These are phyloP conservation scores for Alternaria brassicicola DNA, from an alignment of 2,329 filamentous ascomycete species.

Conservation along the genomic window DNA sequence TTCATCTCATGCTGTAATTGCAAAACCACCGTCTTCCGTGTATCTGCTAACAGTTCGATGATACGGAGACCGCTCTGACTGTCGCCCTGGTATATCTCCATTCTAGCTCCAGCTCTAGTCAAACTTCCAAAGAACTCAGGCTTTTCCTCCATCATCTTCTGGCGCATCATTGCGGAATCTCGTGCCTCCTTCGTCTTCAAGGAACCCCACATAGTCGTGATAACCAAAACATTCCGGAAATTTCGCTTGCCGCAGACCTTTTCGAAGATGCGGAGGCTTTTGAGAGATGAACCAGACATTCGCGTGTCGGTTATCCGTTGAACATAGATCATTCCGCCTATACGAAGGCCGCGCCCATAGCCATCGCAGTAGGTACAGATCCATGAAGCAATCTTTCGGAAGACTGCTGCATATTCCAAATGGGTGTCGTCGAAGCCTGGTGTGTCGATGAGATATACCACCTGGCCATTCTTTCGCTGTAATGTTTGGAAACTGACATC, in stretches of 20 bases:
- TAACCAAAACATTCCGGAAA: conserved; percentile 51
- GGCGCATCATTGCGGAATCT: conserved; percentile 1
- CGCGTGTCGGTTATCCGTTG: conserved; percentile 54
- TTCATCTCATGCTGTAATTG: not conserved
- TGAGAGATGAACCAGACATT: conserved; percentile 48
- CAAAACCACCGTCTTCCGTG: not conserved
- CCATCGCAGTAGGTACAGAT: conserved; percentile 44
- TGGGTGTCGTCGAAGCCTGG: conserved; percentile 57
- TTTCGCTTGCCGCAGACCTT: conserved; percentile 52
- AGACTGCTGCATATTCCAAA: conserved; percentile 51
- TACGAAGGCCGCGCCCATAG: conserved; percentile 25
- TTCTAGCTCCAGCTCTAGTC: not conserved
- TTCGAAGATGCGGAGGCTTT: conserved; percentile 55
- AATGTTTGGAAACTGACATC: conserved; percentile 6
- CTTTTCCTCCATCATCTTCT: not conserved
- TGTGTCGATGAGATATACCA: conserved; percentile 51
- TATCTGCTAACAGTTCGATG: not conserved
- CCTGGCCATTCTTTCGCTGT: not conserved
- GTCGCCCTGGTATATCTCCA: not conserved
- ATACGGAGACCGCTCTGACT: not conserved
- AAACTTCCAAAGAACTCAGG: not conserved
- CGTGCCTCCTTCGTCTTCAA: not conserved
- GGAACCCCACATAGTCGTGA: conserved; percentile 52
- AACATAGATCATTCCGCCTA: conserved; percentile 54
- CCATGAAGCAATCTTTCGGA: conserved; percentile 51